A percentile compares a stretch with the other conserved stretches of the same genome.
Evolutionary conservation across 2,329 filamentous ascomycete genomes (phyloP).

Genomic region (Chaetothyriales sp.): DNA sequence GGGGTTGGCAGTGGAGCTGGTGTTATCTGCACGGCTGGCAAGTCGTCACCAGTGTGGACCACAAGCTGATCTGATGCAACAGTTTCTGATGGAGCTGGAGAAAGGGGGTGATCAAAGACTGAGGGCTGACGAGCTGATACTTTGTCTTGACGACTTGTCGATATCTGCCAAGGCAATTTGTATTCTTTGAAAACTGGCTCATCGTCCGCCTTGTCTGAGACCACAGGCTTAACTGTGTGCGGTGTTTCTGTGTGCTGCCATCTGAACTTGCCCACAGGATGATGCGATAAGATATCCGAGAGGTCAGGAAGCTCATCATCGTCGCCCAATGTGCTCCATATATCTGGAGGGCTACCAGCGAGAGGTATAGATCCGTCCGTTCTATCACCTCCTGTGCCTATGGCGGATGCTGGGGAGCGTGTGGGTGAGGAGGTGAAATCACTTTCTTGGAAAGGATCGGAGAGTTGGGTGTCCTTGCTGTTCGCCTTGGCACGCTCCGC

Average conservation of each 20-base stretch:
- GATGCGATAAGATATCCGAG: conserved; percentile 5
- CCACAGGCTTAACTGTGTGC: background rate
- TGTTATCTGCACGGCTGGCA: background rate
- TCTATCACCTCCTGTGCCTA: conserved; percentile 20
- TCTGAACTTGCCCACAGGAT: background rate
- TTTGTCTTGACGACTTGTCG: background rate
- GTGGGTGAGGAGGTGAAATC: conserved; percentile 3
- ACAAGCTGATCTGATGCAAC: conserved; percentile 16
- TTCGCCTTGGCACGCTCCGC: conserved; percentile 1
- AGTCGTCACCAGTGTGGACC: background rate
- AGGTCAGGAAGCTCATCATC: conserved; percentile 11
- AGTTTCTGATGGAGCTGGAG: conserved; percentile 27
- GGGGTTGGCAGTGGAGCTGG: conserved; percentile 12
- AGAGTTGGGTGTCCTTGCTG: conserved; percentile 7
- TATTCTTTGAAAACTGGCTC: background rate
- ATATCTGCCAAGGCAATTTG: background rate
- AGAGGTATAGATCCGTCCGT: conserved; percentile 22
- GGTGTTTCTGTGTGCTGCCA: background rate
- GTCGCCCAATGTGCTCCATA: conserved; percentile 5
- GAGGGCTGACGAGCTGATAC: conserved; percentile 19
- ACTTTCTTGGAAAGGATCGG: conserved; percentile 11
- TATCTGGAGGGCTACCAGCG: conserved; percentile 9
- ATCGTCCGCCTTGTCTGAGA: background rate
- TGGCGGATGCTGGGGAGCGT: conserved; percentile 9
- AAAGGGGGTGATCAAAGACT: conserved; percentile 22